Evolutionary conservation across 148 eudicot genomes (phyloP), one percentile per base, ranked within the genome.

Genomic region (Polygonum maritimum): DNA sequence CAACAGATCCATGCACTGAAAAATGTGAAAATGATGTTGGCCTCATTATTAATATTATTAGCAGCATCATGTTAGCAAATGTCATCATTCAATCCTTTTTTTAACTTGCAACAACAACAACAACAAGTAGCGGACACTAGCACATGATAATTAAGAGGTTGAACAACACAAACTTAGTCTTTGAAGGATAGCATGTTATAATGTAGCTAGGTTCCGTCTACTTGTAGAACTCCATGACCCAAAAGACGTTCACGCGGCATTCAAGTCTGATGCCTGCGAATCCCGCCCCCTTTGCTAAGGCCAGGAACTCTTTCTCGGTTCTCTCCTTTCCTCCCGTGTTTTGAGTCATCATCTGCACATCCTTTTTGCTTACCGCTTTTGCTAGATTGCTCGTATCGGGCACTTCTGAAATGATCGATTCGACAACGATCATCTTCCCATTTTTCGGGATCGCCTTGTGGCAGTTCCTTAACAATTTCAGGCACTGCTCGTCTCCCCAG

Each of bases 341-440:
- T 11, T 71, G 74, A 41, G 51, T 33, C 74, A 71, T 40, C 74
- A 71, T 39, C 2, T 4, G 18, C 48, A 74, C n/a, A 71, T 87
- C 89, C 76, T 75, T 45, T 71, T 73, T 75, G 73, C 76, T 58
- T 4, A 76, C 55, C 5, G 33, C 54, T 74, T 75, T 79, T 2
- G 75, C 54, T 8, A 54, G 76, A 16, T 19, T 19, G 35, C 76
- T 74, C 11, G 71, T 60, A 15, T 79, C 82, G 0, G 76, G 73
- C 33, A 75, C 69, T 38, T 74, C 82, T 3, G 3, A 5, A 2
- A 39, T 39, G 40, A 39, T 5, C 5, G 40, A 39, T 39, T 39
- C 40, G 5, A 39, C 40, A 39, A 39, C 40, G 5, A 39, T 39
- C 40, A 39, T 5, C 40, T 39, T 39, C 40, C 40, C 40, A 39